phyloP scores from a whole-genome alignment of 768 basidiomycete species.

The Suillus tomentosus region DNA sequence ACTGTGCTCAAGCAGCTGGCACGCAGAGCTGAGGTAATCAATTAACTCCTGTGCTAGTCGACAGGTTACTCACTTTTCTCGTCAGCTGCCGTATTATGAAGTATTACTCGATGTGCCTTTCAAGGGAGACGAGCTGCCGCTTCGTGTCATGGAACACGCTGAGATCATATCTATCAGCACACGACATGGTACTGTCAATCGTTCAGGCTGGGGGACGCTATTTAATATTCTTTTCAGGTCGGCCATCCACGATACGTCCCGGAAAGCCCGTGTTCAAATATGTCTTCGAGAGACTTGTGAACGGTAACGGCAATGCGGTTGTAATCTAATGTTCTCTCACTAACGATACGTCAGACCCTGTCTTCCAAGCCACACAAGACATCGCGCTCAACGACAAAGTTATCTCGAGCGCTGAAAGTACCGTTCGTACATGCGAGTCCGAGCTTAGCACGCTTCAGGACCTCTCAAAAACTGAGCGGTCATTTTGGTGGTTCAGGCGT shows the following conservation, averaged over 20 bases:
- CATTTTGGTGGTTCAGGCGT: constrained; percentile 46
- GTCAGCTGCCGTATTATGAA: constrained; percentile 79
- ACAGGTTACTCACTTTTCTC: background rate
- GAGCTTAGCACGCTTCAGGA: constrained; percentile 72
- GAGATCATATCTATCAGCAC: constrained; percentile 85
- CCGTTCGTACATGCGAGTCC: constrained; percentile 70
- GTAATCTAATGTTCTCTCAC: constrained; percentile 8
- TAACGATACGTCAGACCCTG: constrained; percentile 49
- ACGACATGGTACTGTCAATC: constrained; percentile 54
- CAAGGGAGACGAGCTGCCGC: constrained; percentile 82
- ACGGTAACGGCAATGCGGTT: constrained; percentile 46
- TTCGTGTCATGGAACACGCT: constrained; percentile 86
- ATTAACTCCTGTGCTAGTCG: constrained; percentile 27
- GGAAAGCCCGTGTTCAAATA: constrained; percentile 89
- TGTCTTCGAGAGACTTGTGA: constrained; percentile 80
- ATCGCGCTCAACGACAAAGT: constrained; percentile 76
- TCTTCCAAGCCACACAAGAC: constrained; percentile 82
- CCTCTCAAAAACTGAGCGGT: constrained; percentile 53
- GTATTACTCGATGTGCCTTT: constrained; percentile 83
- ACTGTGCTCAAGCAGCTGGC: constrained; percentile 73
- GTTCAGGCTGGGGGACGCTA: background rate
- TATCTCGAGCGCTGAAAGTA: constrained; percentile 58
- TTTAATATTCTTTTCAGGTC: constrained; percentile 48
- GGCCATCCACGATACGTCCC: constrained; percentile 81
- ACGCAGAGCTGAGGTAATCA: constrained; percentile 56